phyloP scores from a whole-genome alignment of 2,329 filamentous ascomycete species.

The Beauveria australis region DNA sequence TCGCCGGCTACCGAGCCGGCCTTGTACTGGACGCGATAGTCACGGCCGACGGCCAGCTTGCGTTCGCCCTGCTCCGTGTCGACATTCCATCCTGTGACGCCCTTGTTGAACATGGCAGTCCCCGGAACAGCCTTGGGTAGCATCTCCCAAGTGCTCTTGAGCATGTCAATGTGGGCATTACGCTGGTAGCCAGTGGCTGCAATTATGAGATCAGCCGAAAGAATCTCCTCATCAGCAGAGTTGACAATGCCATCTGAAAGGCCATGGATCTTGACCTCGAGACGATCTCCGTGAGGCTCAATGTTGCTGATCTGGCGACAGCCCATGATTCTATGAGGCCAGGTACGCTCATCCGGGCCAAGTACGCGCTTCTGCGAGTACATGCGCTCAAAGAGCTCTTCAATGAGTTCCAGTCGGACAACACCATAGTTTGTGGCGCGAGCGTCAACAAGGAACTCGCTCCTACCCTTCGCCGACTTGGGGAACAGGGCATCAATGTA shows the following conservation, averaged over 20 bases:
- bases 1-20: slow-evolving; percentile 58
- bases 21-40: slow-evolving; percentile 72
- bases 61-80: slow-evolving; percentile 28
- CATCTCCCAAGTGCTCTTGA: slow-evolving; percentile 57
- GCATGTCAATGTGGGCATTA: slow-evolving; percentile 68
- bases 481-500: slow-evolving; percentile 71
- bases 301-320: slow-evolving; percentile 58
- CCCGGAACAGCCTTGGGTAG: slow-evolving; percentile 44
- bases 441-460: slow-evolving; percentile 55
- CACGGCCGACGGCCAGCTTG: slow-evolving; percentile 60
- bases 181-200: slow-evolving; percentile 82
- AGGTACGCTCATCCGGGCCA: slow-evolving; percentile 58
- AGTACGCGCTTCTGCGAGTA: slow-evolving; percentile 75
- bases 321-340: slow-evolving; percentile 75
- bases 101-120: slow-evolving; percentile 24
- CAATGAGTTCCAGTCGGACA: slow-evolving; percentile 82
- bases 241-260: slow-evolving; percentile 30
- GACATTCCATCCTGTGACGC: slow-evolving; percentile 33
- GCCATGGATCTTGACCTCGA: slow-evolving; percentile 53
- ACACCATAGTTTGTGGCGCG: slow-evolving; percentile 91
- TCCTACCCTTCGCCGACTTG: slow-evolving; percentile 54
- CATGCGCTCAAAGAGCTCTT: slow-evolving; percentile 77
- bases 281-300: slow-evolving; percentile 37
- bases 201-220: slow-evolving; percentile 75
- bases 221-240: slow-evolving; percentile 40